phyloP scores from a whole-genome alignment of 495 filamentous ascomycete genomes.

The Penicillium paxilli region DNA sequence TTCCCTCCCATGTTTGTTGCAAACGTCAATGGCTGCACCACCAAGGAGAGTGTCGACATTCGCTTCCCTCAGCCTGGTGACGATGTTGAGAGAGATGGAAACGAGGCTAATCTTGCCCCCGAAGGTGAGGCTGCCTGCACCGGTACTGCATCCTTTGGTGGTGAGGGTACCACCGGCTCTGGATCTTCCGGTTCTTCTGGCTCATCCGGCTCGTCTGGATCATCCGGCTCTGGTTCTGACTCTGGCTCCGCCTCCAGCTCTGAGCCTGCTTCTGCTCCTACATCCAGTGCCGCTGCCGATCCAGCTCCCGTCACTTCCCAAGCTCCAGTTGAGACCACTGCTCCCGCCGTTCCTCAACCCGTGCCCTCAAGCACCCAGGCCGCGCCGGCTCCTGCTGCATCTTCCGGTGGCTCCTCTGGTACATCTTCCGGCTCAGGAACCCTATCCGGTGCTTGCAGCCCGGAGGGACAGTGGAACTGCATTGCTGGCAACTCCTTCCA shows the following conservation, averaged over 20 bases:
- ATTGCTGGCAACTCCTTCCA: slow-evolving; percentile 57
- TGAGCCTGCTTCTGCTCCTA: slow-evolving; percentile 9
- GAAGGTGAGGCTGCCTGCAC: slow-evolving; percentile 31
- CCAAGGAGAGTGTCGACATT: slow-evolving; percentile 55
- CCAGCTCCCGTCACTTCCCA: slow-evolving; percentile 24
- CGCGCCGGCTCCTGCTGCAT: slow-evolving; percentile 12
- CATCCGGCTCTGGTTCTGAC: slow-evolving; percentile 12
- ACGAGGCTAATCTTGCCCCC: slow-evolving; percentile 26
- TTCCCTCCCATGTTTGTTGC: slow-evolving; percentile 81
- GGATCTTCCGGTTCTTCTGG: slow-evolving; percentile 8
- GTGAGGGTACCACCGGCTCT: slow-evolving; percentile 17
- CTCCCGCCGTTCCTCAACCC: slow-evolving; percentile 14
- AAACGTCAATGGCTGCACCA: slow-evolving; percentile 69
- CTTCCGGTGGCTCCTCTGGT: slow-evolving; percentile 8
- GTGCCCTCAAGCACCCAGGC: slow-evolving; percentile 11
- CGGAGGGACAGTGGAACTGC: slow-evolving; percentile 62
- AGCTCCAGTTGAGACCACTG: slow-evolving; percentile 1
- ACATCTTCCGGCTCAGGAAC: slow-evolving; percentile 18
- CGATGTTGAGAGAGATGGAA: slow-evolving; percentile 45
- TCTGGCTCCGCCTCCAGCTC: slow-evolving; percentile 13
- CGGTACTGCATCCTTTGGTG: slow-evolving; percentile 32
- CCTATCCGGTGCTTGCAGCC: slow-evolving; percentile 39
- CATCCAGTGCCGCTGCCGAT: slow-evolving; percentile 30
- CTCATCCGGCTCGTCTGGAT: too few relatives aligned
- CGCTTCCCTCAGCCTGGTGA: slow-evolving; percentile 73